phyloP scores from a whole-genome alignment of 2,329 filamentous ascomycete species.

The Magnaporthiopsis poae region DNA sequence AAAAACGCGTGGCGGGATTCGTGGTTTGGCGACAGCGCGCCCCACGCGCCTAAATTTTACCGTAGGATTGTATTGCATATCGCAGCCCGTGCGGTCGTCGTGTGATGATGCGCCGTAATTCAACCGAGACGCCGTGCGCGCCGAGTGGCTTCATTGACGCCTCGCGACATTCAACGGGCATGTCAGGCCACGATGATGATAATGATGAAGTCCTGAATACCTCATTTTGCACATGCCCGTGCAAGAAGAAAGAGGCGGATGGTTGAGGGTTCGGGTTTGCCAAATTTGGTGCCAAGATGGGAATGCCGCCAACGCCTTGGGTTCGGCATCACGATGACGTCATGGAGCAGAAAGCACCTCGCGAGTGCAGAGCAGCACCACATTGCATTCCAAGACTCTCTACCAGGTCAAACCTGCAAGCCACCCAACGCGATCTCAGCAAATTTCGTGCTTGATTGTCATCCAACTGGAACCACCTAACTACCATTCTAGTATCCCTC shows the following conservation, averaged over 20 bases:
- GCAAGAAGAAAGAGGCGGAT: no score
- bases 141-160: no score
- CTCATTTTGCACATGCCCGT: no score
- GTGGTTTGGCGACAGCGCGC: neutral
- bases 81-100: neutral
- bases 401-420: neutral
- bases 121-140: neutral
- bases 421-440: neutral
- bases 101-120: neutral
- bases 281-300: neutral
- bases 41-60: neutral
- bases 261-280: no score
- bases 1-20: neutral
- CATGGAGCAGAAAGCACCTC: neutral
- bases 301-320: neutral
- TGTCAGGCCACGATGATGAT: neutral
- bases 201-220: neutral
- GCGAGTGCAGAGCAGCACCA: neutral
- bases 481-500: no score
- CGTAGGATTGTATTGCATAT: neutral
- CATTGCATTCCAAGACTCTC: neutral
- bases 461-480: neutral
- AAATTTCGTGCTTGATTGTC: neutral
- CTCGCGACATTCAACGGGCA: no score
- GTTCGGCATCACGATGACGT: neutral